Evolutionary conservation across 2,329 filamentous ascomycete species (phyloP).

Genomic region (Cladosporium sp.): DNA sequence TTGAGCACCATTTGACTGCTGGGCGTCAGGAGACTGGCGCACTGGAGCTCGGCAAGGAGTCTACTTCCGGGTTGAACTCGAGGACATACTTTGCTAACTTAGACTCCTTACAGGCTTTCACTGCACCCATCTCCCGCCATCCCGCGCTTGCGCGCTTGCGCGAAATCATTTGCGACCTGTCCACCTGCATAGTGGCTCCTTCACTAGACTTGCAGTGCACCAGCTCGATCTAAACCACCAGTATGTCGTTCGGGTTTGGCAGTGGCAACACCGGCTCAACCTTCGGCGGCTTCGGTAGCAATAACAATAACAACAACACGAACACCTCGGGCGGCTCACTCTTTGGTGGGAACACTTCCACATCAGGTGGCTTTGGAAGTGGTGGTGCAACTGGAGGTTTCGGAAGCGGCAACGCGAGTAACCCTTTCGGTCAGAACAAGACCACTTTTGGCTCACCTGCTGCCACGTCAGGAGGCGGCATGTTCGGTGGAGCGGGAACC

Average conservation of each 20-base stretch:
- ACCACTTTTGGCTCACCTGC: constrained; percentile 45
- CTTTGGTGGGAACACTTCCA: constrained; percentile 23
- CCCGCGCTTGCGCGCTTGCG: neutral
- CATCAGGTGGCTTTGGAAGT: constrained; percentile 16
- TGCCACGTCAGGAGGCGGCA: constrained; percentile 30
- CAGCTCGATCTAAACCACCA: constrained; percentile 1
- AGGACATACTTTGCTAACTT: neutral
- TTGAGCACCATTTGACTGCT: neutral
- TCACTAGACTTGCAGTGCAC: neutral
- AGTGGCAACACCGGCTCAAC: constrained; percentile 28
- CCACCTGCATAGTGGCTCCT: neutral
- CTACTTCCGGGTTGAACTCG: no score
- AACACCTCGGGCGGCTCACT: constrained; percentile 26
- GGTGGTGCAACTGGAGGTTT: constrained; percentile 18
- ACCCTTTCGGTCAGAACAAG: constrained; percentile 39
- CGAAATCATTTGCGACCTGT: neutral
- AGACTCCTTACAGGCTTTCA: neutral
- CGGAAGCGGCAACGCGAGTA: constrained; percentile 15
- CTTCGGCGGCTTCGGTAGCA: constrained; percentile 18
- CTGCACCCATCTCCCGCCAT: neutral
- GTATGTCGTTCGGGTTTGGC: constrained; percentile 24
- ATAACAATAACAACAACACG: constrained; percentile 13
- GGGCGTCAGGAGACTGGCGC: neutral
- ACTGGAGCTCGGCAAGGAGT: neutral
- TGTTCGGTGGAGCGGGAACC: constrained; percentile 35